Base-by-base conservation (phyloP, 2,329 filamentous ascomycete genomes). In the Onygena corvina region DNA sequence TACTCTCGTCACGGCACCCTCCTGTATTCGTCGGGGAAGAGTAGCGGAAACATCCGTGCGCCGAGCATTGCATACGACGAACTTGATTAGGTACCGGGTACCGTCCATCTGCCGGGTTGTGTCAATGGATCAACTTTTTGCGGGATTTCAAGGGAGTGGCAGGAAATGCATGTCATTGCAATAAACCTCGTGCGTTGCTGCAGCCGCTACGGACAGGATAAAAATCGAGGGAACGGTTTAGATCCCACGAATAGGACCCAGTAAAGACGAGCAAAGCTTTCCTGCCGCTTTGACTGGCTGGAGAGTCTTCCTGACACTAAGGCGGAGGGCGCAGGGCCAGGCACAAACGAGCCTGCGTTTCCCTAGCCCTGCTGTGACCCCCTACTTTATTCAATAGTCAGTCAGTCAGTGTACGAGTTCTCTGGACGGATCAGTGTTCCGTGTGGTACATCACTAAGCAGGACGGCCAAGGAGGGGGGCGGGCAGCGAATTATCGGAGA, bases 121-220 rank as follows among this genome's bases (percentile, higher is more conserved):
- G 25, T 46, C 16, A 27, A 46, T 27, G 31, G 25, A 46, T 46
- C 42, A 46, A 30, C 25, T 42, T 42, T 40, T 42, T 46, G 42
- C 42, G 42, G 42, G 42, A 46, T 46, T 46, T 46, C 42, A 46
- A 46, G 29, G 40, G 27, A 29, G 23, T 45, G 40, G 40, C 27
- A 30, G 40, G 18, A 16, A 14, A 47, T 48, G 51, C 51, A 53
- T 53, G 51, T 40, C 51, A 53, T 53, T 42, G 46, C 25, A 34
- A 34, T 47, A 36, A 46, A 49, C 51, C 48, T 50, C 35, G 48
- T 53, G 51, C 46, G 48, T 50, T 46, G 36, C 34, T 47, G 46
- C 51, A 29, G 48, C 42, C 48, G 48, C 48, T 47, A n/a, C 29
- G 50, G 51, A 48, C 25, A 30, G 27, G 33, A 47, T 25, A 46